Evolutionary conservation across 1,284 basidiomycete species (phyloP), one percentile per base, ranked within the genome.

Genomic region (Amylostereum areolatum): DNA sequence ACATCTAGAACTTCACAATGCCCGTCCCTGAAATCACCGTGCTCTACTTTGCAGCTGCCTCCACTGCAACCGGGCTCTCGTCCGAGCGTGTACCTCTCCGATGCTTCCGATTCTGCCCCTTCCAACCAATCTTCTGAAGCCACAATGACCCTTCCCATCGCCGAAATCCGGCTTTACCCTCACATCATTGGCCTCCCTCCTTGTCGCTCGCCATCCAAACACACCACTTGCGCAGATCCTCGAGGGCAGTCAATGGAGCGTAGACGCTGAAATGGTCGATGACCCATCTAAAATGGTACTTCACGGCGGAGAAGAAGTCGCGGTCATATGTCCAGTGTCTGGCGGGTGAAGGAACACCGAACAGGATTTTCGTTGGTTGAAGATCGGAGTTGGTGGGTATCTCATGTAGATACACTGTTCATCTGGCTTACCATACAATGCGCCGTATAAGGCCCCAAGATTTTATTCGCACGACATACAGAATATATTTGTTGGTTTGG

Each of bases 21-120:
- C 11, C 36, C 24, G 3, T 39, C 50, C 31, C 59, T 3, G 54
- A 60, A 41, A 78, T 88, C 58, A 84, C 73, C n/a, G 73, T 90
- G 12, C 80, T 91, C 51, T 89, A 89, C 66, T 92, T 91, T 62
- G 87, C 88, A 8, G 83, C 81, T 40, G 85, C 89, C 4, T 85
- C 83, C 10, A 88, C 87, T 3, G 75, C 81, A 8, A 78, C 78
- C 11, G 77, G 80, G 8, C 68, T 77, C 45, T 73, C 74, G 6
- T 70, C 69, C 47, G 80, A 89, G 52, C 49, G 52, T 27, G 45
- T 82, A 57, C 46, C 58, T 1, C 69, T 89, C 4, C 70, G 1
- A 18, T 18, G 18, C 77, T 6, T 47, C 18, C 18, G 18, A 18
- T 18, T 18, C 18, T 18, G 18, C 18, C 18, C 18, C 18, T 18